Conservation (phyloP, 2,329 filamentous ascomycete species). For the Hawksworthiomyces lignivorus region DNA sequence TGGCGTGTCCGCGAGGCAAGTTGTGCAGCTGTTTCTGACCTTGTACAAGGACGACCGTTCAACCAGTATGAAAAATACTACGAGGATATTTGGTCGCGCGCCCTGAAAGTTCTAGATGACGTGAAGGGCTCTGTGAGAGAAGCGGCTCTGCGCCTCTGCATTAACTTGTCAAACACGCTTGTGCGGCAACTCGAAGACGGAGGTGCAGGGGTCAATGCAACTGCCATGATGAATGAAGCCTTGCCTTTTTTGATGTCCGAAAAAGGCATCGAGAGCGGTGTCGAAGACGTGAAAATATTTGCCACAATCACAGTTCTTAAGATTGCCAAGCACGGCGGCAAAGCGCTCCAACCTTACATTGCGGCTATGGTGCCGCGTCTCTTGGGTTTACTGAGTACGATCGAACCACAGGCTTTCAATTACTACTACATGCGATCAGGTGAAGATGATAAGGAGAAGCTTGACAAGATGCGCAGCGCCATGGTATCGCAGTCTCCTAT, state of each 20-base stretch:
- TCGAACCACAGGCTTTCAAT: conserved; percentile 85
- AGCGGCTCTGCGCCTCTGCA: conserved; percentile 74
- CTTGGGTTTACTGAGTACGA: conserved; percentile 72
- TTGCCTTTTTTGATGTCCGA: conserved; percentile 85
- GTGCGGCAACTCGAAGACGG: conserved; percentile 80
- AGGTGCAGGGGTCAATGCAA: conserved; percentile 44
- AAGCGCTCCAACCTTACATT: conserved; percentile 70
- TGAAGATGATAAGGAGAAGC: conserved; percentile 78
- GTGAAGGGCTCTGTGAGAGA: conserved; percentile 85
- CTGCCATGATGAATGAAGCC: conserved; percentile 73
- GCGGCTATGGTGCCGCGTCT: conserved; percentile 74
- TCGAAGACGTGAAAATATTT: conserved; percentile 79
- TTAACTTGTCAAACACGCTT: conserved; percentile 75
- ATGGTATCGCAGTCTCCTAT: conserved; percentile 81
- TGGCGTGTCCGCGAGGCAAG: conserved; percentile 92
- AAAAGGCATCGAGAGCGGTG: conserved; percentile 81
- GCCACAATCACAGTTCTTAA: conserved; percentile 77
- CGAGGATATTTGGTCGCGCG: conserved; percentile 73
- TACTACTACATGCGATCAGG: conserved; percentile 87
- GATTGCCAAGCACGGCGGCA: conserved; percentile 83
- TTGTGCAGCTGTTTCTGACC: conserved; percentile 80
- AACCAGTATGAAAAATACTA: conserved; percentile 77
- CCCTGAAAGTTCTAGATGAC: conserved; percentile 89
- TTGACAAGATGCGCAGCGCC: conserved; percentile 78
- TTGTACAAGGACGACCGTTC: conserved; percentile 73